phyloP scores from a whole-genome alignment of 2,329 filamentous ascomycete genomes.

The Ceratocystis variospora region DNA sequence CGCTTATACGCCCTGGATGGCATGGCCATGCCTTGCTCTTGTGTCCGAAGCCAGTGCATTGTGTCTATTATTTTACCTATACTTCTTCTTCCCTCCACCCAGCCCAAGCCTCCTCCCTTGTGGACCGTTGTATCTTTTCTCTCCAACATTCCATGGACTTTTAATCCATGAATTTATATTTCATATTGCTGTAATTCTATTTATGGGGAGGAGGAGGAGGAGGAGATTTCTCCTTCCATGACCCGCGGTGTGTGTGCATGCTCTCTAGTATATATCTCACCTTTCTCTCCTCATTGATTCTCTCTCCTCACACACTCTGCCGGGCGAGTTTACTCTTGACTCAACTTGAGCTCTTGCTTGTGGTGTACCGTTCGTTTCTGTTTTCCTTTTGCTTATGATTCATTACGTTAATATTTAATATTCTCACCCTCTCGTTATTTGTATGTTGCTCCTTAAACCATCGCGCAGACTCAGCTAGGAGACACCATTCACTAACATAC shows the following conservation, averaged over 20 bases:
- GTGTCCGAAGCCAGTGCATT: background rate
- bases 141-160: too few relatives aligned
- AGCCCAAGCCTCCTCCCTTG: too few relatives aligned
- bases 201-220: too few relatives aligned
- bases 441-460: background rate
- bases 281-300: background rate
- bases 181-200: too few relatives aligned
- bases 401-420: background rate
- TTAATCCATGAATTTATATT: too few relatives aligned
- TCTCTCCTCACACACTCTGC: background rate
- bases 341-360: too few relatives aligned
- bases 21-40: background rate
- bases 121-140: too few relatives aligned
- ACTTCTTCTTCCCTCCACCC: background rate
- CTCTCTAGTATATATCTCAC: background rate
- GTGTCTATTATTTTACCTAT: background rate
- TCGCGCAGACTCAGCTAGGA: background rate
- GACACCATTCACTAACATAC: background rate
- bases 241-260: background rate
- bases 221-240: background rate
- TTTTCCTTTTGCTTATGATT: background rate
- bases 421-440: background rate
- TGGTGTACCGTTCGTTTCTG: background rate
- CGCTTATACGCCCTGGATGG: background rate
- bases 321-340: too few relatives aligned